Base-by-base conservation (phyloP, 2,329 filamentous ascomycete species). In the Amauroascus niger region DNA sequence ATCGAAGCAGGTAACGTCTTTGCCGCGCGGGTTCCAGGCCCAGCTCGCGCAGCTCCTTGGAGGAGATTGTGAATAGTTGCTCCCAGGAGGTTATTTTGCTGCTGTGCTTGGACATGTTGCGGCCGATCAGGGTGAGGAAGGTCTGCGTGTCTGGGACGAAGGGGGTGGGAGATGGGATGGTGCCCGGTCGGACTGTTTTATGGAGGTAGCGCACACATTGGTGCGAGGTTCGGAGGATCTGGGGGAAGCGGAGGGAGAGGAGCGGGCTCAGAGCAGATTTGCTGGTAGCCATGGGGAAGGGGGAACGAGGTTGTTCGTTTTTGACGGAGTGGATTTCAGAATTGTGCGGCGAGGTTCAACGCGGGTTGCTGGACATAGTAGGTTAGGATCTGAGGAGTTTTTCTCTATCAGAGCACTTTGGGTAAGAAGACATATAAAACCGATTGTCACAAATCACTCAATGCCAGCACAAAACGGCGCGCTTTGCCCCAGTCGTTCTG, bases 61-160 rank as follows among this genome's bases (percentile, higher is more conserved):
- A 88, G 20, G 81, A 83, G 59, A 93, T 77, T 44, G 83, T 83
- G 78, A 97, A 97, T 44, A 98, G 81, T 5, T 87, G 81, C 51
- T 93, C 86, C 93, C 93, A 97, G 9, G 86, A 84, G 1, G 87
- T 82, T 63, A 98, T 88, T 71, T 97, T 97, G 71, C 81, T 77
- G 47, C 86, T 80, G 74, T 96, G 88, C 65, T 86, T 82, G 64
- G 79, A 83, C 63, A 96, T 82, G 62, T 84, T 84, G 59, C 93
- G 90, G 62, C 93, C 93, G 71, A 97, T 96, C 56, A 96, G 77
- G 33, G 80, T 88, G 58, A 97, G 83, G 71, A 98, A 95, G 14
- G 90, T 93, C 62, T 78, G 68, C 39, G 88, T 82, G 67, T 96
- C 84, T 30, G 90, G 91, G 37, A 95, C 83, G 63, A 95, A 89